Percentiles rank a stretch among this genome's conserved stretches.
Evolutionary conservation across 345 rosid genomes (phyloP).

Genomic region (Theobroma cacao): DNA sequence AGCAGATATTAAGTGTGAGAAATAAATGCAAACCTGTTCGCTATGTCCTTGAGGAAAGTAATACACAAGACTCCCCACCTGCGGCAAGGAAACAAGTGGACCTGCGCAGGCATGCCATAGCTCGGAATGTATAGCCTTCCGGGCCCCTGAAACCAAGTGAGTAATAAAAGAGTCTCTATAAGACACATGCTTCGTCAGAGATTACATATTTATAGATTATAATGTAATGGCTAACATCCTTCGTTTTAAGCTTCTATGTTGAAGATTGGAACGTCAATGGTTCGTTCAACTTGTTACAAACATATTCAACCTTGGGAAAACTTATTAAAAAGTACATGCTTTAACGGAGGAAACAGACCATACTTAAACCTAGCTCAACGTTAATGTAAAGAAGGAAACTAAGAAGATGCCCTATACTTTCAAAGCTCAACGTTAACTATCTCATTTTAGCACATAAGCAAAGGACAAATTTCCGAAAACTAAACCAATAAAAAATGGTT

Average conservation of each 20-base stretch:
- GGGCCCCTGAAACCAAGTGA: conserved; percentile 46
- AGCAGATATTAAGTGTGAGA: background rate
- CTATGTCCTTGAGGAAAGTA: conserved; percentile 99
- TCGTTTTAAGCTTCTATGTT: background rate
- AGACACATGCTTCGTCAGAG: conserved; percentile 9
- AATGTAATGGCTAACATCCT: background rate
- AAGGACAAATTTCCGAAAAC: conserved; percentile 1
- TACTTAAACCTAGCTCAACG: background rate
- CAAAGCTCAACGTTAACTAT: background rate
- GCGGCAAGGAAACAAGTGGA: conserved; percentile 93
- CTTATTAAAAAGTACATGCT: background rate
- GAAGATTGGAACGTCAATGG: background rate
- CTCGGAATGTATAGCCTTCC: conserved; percentile 81
- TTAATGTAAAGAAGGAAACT: conserved; percentile 5
- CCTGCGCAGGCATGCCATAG: conserved; percentile 99
- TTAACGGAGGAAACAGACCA: background rate
- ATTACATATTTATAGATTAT: background rate
- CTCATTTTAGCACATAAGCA: conserved; percentile 3
- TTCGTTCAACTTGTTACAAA: background rate
- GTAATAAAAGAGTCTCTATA: background rate
- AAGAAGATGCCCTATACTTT: background rate
- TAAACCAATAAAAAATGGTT: background rate
- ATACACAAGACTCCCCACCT: conserved; percentile 86
- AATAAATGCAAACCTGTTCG: conserved; percentile 75
- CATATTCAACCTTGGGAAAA: background rate